phyloP scores from a whole-genome alignment of 495 filamentous ascomycete genomes.

The Daldinia decipiens region DNA sequence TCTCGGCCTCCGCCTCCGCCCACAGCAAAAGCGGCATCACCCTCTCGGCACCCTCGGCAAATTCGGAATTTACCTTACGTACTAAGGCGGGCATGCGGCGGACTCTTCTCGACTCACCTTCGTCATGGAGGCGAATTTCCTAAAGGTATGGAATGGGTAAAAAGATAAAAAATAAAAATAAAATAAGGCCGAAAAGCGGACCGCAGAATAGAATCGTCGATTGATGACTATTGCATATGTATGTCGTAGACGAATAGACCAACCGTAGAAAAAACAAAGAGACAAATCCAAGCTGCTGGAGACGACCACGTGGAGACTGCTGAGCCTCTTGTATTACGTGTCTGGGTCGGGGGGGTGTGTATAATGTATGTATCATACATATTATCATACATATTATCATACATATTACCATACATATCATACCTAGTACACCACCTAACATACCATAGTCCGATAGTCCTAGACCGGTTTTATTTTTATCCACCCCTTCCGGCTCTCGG shows the following conservation, averaged over 20 bases:
- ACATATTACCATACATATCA: no score
- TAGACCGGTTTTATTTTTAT: slow-evolving; percentile 2
- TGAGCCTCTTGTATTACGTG: slow-evolving; percentile 31
- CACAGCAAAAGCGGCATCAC: not conserved
- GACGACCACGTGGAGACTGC: slow-evolving; percentile 19
- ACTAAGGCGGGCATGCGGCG: not conserved
- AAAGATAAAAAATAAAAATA: not conserved
- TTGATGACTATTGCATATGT: not conserved
- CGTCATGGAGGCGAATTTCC: not conserved
- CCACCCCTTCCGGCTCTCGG: not conserved
- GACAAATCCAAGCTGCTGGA: slow-evolving; percentile 10
- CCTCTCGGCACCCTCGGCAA: not conserved
- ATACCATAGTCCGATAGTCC: slow-evolving; percentile 3
- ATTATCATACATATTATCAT: not conserved
- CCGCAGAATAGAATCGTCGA: slow-evolving; percentile 3
- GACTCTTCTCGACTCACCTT: not conserved
- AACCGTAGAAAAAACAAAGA: not conserved
- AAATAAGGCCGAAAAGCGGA: not conserved
- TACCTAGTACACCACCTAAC: not conserved
- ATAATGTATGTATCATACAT: not conserved
- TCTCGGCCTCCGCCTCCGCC: slow-evolving; percentile 1
- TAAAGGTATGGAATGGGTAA: not conserved
- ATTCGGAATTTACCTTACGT: not conserved
- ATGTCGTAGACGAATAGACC: slow-evolving; percentile 3
- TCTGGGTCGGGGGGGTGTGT: not conserved